Evolutionary conservation across 2,329 filamentous ascomycete genomes (phyloP).

Genomic region (Aspergillus fischeri): DNA sequence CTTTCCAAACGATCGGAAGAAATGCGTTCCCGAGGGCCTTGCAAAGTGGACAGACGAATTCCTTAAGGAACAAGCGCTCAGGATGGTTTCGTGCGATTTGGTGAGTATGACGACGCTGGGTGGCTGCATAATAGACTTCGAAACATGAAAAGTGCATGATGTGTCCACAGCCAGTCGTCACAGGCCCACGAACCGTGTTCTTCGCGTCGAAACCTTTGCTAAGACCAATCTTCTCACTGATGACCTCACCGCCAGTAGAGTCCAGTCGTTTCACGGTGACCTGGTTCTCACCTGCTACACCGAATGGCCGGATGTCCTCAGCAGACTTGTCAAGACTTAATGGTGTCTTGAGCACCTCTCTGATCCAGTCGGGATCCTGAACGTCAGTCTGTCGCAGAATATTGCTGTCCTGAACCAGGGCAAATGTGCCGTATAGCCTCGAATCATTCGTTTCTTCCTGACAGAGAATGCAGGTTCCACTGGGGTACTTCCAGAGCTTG

Average conservation of each 20-base stretch:
- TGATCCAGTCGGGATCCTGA: conserved; percentile 74
- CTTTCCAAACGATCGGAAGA: conserved; percentile 91
- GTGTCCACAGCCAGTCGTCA: conserved; percentile 89
- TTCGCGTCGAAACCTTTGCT: conserved; percentile 81
- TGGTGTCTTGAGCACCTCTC: conserved; percentile 75
- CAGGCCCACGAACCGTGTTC: conserved; percentile 66
- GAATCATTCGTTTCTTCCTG: conserved; percentile 93
- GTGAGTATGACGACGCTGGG: conserved; percentile 75
- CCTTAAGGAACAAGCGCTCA: conserved; percentile 70
- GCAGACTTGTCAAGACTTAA: conserved; percentile 79
- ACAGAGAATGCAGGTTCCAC: conserved; percentile 90
- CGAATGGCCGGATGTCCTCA: conserved; percentile 80
- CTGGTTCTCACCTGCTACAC: conserved; percentile 82
- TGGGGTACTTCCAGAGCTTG: conserved; percentile 84
- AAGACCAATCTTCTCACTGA: conserved; percentile 73
- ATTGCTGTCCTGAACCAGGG: conserved; percentile 77
- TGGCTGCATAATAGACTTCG: conserved; percentile 83
- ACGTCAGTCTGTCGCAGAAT: conserved; percentile 85
- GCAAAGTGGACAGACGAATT: conserved; percentile 95
- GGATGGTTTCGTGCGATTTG: conserved; percentile 95
- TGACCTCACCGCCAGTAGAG: conserved; percentile 64
- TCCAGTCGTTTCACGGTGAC: conserved; percentile 72
- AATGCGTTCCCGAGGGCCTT: conserved; percentile 96
- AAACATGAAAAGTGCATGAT: conserved; percentile 99
- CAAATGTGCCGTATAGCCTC: conserved; percentile 87